Percentiles rank a stretch among this genome's conserved stretches.
Conservation (phyloP, 345 rosid genomes). For the Jatropha curcas region DNA sequence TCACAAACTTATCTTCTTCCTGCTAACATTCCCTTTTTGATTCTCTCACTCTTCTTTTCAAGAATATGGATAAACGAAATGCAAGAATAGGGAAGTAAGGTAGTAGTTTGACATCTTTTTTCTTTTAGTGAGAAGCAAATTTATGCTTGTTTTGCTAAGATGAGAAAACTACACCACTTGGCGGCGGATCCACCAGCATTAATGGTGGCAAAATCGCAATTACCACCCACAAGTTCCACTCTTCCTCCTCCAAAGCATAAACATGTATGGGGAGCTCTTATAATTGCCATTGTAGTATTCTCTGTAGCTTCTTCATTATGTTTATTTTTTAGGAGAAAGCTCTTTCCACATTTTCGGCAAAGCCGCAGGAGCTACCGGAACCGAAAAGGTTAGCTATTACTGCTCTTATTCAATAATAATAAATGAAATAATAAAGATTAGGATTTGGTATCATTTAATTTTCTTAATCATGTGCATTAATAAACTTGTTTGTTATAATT, state of each 20-base stretch:
- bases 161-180: background rate
- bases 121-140: background rate
- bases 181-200: slow-evolving; percentile 1
- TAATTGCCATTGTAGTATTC: slow-evolving; percentile 29
- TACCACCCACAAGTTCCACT: background rate
- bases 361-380: no score
- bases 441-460: background rate
- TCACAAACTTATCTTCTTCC: background rate
- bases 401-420: background rate
- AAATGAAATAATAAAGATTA: no score
- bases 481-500: background rate
- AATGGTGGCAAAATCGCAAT: slow-evolving; percentile 1
- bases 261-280: slow-evolving; percentile 24
- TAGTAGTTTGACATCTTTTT: background rate
- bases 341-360: slow-evolving; percentile 26
- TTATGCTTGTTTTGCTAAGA: slow-evolving; percentile 6
- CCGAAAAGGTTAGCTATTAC: slow-evolving; percentile 32
- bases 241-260: background rate
- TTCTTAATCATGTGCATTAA: background rate
- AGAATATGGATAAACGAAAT: slow-evolving; percentile 9
- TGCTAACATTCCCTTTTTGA: background rate
- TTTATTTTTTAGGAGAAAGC: slow-evolving; percentile 35
- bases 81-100: background rate
- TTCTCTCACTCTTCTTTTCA: background rate
- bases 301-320: slow-evolving; percentile 22